phyloP scores from a whole-genome alignment of 192 early-diverging fungal species.

The Entomortierella lignicola region DNA sequence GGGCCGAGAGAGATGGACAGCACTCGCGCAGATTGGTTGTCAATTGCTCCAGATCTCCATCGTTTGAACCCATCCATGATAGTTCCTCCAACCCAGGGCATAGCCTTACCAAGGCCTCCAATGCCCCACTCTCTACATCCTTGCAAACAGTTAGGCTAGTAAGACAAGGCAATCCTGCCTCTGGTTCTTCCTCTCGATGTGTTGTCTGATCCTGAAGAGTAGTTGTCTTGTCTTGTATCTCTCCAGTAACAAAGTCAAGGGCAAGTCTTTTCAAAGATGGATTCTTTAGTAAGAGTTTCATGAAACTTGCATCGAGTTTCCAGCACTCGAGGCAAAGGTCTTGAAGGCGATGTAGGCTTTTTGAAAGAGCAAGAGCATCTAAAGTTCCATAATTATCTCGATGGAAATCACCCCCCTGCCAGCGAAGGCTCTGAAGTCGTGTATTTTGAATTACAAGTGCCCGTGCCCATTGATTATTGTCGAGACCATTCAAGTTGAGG shows the following conservation, averaged over 20 bases:
- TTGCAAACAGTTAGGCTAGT: conserved; percentile 24
- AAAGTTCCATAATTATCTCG: conserved; percentile 24
- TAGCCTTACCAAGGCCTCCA: conserved; percentile 16
- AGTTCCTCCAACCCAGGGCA: conserved; percentile 26
- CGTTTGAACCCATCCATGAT: conserved; percentile 26
- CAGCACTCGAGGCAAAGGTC: conserved; percentile 28
- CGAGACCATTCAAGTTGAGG: conserved; percentile 14
- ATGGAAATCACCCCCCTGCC: conserved; percentile 26
- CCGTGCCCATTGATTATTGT: conserved; percentile 13
- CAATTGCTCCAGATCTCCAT: conserved; percentile 6
- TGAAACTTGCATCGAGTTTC: conserved; percentile 9
- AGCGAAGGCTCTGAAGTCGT: conserved; percentile 17
- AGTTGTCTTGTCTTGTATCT: background rate
- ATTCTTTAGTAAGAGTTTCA: conserved; percentile 7
- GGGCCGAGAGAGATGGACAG: background rate
- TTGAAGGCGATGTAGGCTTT: conserved; percentile 4
- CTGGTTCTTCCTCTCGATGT: background rate
- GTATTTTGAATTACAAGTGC: conserved; percentile 19
- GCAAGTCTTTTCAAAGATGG: conserved; percentile 10
- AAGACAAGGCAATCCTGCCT: background rate
- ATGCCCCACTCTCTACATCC: conserved; percentile 16
- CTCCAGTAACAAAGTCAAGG: conserved; percentile 22
- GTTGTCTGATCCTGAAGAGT: too few relatives aligned
- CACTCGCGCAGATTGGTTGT: conserved; percentile 12
- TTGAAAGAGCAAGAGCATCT: conserved; percentile 12